Base-by-base conservation (phyloP, 345 rosid species). In the Ceriops zippeliana region DNA sequence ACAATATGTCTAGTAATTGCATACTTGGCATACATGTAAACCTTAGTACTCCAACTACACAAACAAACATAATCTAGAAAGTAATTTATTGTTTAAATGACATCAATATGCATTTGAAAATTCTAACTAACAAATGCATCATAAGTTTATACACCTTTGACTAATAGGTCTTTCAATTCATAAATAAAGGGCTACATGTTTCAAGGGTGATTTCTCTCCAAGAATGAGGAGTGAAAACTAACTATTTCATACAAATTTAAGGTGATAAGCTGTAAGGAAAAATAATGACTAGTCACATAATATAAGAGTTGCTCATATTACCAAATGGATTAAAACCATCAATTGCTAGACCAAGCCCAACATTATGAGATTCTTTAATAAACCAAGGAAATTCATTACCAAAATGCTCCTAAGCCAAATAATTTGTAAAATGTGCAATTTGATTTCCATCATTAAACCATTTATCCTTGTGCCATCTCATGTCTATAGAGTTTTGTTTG, bases 41-140 rank as follows among this genome's bases (percentile, higher is more conserved):
- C 53, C 17, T 22, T 68, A 7, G 61, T 70, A 8, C 67, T 34
- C 35, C 37, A 52, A 5, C 59, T 28, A n/a, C 22, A 61, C 7
- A 69, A 61, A 22, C 31, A 2, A 3, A 0, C 60, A n/a, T 60
- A 69, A 2, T 66, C n/a, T 7, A 59, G 47, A 21, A 69, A 61
- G n/a, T 69, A 66, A 47, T 32, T 59, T 7, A 69, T 61, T 8
- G 21, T 69, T 49, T 66, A 59, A 6, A 69, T 22, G 2, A 51
- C 4, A 1, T 19, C 58, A 9, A 5, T 24, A 65, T 30, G 56
- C 27, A 65, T 47, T n/a, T 27, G 56, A 28, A 30, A 69, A 24
- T 24, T 24, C 1, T 24, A 1, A 24, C 26, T 24, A 24, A 24
- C 26, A 24, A 60, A 30, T 2, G 16, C 20, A 71, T 71, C 68